These are phyloP conservation scores for Phytophthora aleatoria DNA, from an alignment of 352 stramenopile species.

Conservation along the genomic window DNA sequence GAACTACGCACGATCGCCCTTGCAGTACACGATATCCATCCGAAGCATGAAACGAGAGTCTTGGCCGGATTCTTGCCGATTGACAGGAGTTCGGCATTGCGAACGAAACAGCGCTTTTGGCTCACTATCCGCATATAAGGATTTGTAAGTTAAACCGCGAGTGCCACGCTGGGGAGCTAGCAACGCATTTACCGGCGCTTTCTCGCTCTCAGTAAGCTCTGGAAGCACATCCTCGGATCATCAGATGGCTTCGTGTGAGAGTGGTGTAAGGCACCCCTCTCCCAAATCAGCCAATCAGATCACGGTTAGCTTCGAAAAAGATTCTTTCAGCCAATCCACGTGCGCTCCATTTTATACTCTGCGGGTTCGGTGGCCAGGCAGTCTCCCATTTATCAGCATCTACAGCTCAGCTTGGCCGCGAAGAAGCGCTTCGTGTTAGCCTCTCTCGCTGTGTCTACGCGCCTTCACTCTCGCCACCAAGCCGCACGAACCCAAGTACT, in stretches of 20 bases:
- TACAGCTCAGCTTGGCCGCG: slow-evolving; percentile 13
- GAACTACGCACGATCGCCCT: neutral
- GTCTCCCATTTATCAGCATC: slow-evolving; percentile 34
- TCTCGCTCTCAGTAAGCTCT: slow-evolving; percentile 6
- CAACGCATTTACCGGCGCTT: neutral
- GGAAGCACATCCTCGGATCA: slow-evolving; percentile 22
- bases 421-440: slow-evolving; percentile 20
- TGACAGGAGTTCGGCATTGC: slow-evolving; percentile 9
- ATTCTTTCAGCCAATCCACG: slow-evolving; percentile 37
- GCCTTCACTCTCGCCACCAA: neutral
- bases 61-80: neutral
- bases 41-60: too few species aligned
- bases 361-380: slow-evolving; percentile 21
- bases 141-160: slow-evolving; percentile 19
- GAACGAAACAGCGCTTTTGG: neutral
- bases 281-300: slow-evolving; percentile 30
- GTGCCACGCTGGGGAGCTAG: slow-evolving; percentile 6
- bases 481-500: neutral
- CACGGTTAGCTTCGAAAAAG: neutral
- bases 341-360: slow-evolving; percentile 2
- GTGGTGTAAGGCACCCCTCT: slow-evolving; percentile 10
- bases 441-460: slow-evolving; percentile 19
- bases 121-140: slow-evolving; percentile 14
- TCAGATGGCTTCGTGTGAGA: slow-evolving; percentile 21
- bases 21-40: too few species aligned